These are phyloP conservation scores for Gossypium stocksii DNA, from an alignment of 345 rosid genomes.

Conservation along the genomic window DNA sequence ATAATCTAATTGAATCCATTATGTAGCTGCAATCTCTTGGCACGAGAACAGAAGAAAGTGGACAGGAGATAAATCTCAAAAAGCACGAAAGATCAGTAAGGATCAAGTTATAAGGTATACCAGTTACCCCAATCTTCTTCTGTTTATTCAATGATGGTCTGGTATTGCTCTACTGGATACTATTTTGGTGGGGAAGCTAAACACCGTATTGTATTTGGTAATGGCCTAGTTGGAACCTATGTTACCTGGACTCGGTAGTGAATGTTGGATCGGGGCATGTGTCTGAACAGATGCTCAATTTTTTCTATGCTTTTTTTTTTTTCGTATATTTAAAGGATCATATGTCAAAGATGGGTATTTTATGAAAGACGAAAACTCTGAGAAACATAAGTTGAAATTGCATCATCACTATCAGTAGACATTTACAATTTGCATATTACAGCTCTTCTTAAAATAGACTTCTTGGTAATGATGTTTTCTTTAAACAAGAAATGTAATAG, in stretches of 20 bases:
- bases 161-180: background rate
- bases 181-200: background rate
- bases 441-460: background rate
- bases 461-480: background rate
- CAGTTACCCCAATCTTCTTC: slow-evolving; percentile 9
- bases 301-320: background rate
- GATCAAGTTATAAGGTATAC: slow-evolving; percentile 76
- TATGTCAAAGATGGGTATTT: too few relatives aligned
- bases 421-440: background rate
- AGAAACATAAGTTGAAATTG: background rate
- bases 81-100: slow-evolving; percentile 33
- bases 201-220: background rate
- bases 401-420: background rate
- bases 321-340: too few relatives aligned
- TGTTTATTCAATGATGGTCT: background rate
- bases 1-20: slow-evolving; percentile 17
- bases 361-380: too few relatives aligned
- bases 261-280: background rate
- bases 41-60: slow-evolving; percentile 71
- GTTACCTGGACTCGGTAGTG: background rate
- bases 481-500: background rate
- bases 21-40: slow-evolving; percentile 66
- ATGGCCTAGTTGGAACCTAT: background rate
- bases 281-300: background rate
- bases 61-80: slow-evolving; percentile 61